Conservation (phyloP, 352 stramenopile species). For the Globisporangium irregulare region DNA sequence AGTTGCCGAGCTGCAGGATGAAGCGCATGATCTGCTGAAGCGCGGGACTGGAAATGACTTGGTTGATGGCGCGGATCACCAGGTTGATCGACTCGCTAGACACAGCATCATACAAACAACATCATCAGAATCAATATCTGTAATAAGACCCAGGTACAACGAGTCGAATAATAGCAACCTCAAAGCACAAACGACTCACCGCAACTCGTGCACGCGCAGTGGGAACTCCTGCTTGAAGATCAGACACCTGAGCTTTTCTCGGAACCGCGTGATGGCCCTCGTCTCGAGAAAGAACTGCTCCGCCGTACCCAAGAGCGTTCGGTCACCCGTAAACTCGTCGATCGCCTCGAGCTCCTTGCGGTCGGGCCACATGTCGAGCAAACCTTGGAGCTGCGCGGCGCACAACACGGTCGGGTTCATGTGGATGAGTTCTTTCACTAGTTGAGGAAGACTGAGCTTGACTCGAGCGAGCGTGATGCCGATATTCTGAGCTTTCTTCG, state of each 20-base stretch:
- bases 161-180: background rate
- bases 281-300: slow-evolving; percentile 75
- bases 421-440: slow-evolving; percentile 58
- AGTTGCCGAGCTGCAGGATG: slow-evolving; percentile 72
- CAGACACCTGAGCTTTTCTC: slow-evolving; percentile 70
- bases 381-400: slow-evolving; percentile 58
- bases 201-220: slow-evolving; percentile 62
- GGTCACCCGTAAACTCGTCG: slow-evolving; percentile 44
- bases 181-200: slow-evolving; percentile 26
- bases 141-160: background rate
- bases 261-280: slow-evolving; percentile 54
- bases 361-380: slow-evolving; percentile 86
- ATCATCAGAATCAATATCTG: background rate
- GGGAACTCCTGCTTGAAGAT: slow-evolving; percentile 81
- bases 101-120: background rate
- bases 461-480: slow-evolving; percentile 73
- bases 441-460: slow-evolving; percentile 54
- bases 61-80: slow-evolving; percentile 61
- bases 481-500: slow-evolving; percentile 87
- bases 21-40: slow-evolving; percentile 66
- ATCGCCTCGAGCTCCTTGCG: slow-evolving; percentile 68
- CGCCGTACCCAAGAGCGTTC: slow-evolving; percentile 24
- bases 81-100: slow-evolving; percentile 57
- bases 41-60: slow-evolving; percentile 63
- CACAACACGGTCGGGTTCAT: slow-evolving; percentile 67